Base-by-base conservation (phyloP, 345 rosid genomes). In the Corchorus capsularis region DNA sequence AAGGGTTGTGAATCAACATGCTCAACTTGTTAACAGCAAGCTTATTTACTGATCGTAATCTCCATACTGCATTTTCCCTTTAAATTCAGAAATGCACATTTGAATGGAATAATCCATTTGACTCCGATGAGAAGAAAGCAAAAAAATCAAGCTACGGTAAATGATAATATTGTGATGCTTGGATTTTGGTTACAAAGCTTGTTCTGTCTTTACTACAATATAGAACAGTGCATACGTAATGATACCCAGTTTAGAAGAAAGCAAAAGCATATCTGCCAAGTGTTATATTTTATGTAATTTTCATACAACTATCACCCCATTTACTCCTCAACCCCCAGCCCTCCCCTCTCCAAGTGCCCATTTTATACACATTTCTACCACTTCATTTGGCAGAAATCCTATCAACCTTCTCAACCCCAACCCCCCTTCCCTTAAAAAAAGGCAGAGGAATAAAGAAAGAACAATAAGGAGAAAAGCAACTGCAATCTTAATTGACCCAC, bases 1-100 rank as follows among this genome's bases (percentile, higher is more conserved):
- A 62, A 59, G 34, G 27, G 56, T 52, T 46, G 45, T 6, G 20
- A 69, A 74, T 54, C 52, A 73, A 4, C 71, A 66, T 60, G 63
- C 32, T 71, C 74, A 19, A 71, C 49, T 27, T 63, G 54, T 37
- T 17, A 56, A 57, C 6, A 17, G 32, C 20, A 22, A 17, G n/a
- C 19, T 16, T 69, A 8, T 37, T 47, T 49, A 55, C 54, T 32
- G 62, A 75, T 41, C 57, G 52, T 46, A 34, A 59, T 64, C 34
- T 41, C 37, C 54, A 63, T 39, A 8, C 69, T 50, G 8, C 46
- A 52, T 47, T 27, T 32, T 17, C 15, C 49, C 32, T 17, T 64
- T 3, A 9, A 39, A 41, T 39, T 39, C 49, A 7, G 39, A 63
- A 2, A 19, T 41, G 22, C 16, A 49, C 4, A 49, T 22, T 14